These are phyloP conservation scores for Cytidiella melzeri DNA, from an alignment of 768 basidiomycete species.

Conservation along the genomic window DNA sequence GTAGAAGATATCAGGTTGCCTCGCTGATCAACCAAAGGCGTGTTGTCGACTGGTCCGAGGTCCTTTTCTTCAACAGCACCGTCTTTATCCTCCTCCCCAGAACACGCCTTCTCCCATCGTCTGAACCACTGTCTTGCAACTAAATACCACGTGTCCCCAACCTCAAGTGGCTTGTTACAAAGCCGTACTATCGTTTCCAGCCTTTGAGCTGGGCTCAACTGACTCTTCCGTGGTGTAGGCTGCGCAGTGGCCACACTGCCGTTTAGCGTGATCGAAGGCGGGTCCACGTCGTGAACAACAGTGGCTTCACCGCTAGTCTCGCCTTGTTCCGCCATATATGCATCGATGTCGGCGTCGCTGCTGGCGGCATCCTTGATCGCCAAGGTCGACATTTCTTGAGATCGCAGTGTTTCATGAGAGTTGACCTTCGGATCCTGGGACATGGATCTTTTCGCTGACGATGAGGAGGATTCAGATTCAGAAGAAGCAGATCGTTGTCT, in stretches of 20 bases:
- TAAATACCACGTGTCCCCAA: conserved; percentile 77
- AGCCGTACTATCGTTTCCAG: conserved; percentile 42
- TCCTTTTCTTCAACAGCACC: conserved; percentile 54
- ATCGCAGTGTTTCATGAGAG: conserved; percentile 31
- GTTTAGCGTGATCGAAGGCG: neutral
- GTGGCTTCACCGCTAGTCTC: conserved; percentile 13
- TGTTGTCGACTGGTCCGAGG: conserved; percentile 74
- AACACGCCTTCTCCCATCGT: conserved; percentile 69
- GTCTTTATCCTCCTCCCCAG: conserved; percentile 63
- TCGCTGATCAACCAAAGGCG: conserved; percentile 49
- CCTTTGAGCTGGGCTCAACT: conserved; percentile 39
- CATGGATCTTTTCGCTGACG: conserved; percentile 74
- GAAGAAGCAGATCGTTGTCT: conserved; percentile 71
- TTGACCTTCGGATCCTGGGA: conserved; percentile 51
- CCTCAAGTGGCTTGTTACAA: conserved; percentile 43
- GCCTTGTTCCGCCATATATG: conserved; percentile 31
- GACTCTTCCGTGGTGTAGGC: conserved; percentile 13
- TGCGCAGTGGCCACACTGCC: conserved; percentile 3
- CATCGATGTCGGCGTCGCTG: conserved; percentile 49
- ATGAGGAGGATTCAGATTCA: conserved; percentile 64
- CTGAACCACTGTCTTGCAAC: conserved; percentile 68
- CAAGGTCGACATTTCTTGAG: conserved; percentile 16
- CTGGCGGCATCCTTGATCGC: conserved; percentile 32
- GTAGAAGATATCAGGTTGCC: conserved; percentile 41
- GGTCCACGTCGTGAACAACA: conserved; percentile 2